Conservation (phyloP, 176 grass and related monocot species). For the Bothriochloa decipiens region DNA sequence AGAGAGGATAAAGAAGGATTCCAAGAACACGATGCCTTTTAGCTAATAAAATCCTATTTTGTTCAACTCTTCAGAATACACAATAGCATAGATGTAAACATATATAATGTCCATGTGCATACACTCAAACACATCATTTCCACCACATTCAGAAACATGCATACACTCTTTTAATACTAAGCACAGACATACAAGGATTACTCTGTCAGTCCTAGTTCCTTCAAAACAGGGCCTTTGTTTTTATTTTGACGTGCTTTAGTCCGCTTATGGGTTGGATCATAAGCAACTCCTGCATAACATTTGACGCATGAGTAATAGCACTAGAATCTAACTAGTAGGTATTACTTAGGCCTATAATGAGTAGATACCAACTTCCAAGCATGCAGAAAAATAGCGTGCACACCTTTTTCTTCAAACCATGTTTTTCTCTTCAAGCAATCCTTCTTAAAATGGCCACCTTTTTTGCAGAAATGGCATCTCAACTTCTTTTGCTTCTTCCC, state of each 20-base stretch:
- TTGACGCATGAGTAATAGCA: neutral
- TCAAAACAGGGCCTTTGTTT: neutral
- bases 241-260: neutral
- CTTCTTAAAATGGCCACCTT: slow-evolving; percentile 4
- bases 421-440: neutral
- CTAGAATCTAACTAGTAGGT: neutral
- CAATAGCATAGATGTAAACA: too few relatives aligned
- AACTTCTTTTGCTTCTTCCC: neutral
- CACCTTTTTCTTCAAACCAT: neutral
- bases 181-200: neutral
- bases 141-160: neutral
- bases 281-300: neutral
- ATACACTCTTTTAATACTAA: neutral
- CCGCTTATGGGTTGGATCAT: neutral
- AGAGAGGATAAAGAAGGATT: too few relatives aligned
- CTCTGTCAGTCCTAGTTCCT: neutral
- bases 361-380: neutral
- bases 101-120: too few relatives aligned
- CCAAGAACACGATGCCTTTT: too few relatives aligned
- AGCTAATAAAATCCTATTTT: too few relatives aligned
- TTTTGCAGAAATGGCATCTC: slow-evolving; percentile 6
- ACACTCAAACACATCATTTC: neutral
- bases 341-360: neutral
- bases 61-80: too few relatives aligned
- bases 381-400: neutral